Evolutionary conservation across 2,329 filamentous ascomycete species (phyloP), one percentile per base, ranked within the genome.

Genomic region (Colletotrichum liaoningense): DNA sequence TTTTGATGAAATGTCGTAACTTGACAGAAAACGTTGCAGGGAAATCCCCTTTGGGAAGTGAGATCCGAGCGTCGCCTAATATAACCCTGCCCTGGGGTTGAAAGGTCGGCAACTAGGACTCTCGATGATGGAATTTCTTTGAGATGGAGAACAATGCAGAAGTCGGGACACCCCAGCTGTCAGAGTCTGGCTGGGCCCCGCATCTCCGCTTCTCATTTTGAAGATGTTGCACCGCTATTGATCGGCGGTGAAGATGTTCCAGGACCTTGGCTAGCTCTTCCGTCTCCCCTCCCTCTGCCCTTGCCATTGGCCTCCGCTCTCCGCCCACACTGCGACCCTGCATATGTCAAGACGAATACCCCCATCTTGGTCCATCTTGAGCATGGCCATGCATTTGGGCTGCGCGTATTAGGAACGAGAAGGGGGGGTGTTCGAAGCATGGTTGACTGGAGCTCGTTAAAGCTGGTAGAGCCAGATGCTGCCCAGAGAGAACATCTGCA

Each of bases 181-280:
- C 33, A 28, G 16, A 24, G 30, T 22, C 30, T 9, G 12, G 35
- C 14, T n/a, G 35, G 14, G 57, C 12, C 57, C 57, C 57, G 57
- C 57, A 26, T 7, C 33, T 26, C n/a, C 9, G 12, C n/a, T 24
- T 59, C 33, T 59, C 57, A 38, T 24, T 49, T 59, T 59, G 57
- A 38, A 59, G 57, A 38, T 59, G 33, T 24, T 42, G 57, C 14
- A 35, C 30, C 22, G 33, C 30, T 59, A 3, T 12, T 59, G 57
- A 38, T 59, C n/a, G 33, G 57, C 57, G 57, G 57, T 59, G 57
- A 59, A 49, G 57, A 8, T 16, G 57, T 59, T 59, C 26, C 57
- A 38, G n/a, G 57, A 59, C 33, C 57, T 26, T 22, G 57, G 14
- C 57, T 59, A 59, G 57, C 57, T 59, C n/a, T 22, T 38, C 33